Evolutionary conservation across 139 green algal species (phyloP).

Genomic region (Chlamydomonas incerta): DNA sequence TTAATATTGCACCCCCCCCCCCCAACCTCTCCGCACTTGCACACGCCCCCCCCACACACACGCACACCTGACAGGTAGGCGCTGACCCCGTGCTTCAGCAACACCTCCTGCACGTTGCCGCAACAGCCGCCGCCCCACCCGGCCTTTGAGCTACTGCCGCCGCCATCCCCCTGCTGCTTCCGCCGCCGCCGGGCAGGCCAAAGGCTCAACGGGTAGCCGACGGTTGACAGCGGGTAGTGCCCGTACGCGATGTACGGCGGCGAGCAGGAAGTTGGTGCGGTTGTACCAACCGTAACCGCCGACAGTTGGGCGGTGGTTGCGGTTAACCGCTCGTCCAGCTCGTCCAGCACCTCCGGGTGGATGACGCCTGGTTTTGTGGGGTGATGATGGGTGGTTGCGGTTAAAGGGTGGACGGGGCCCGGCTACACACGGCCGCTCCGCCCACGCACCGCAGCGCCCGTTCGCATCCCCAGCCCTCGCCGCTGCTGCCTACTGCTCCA

Average conservation of each 20-base stretch:
- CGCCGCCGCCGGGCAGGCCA: not conserved
- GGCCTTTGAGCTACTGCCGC: not conserved
- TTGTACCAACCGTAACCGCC: no score
- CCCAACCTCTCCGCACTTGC: no score
- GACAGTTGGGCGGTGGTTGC: not conserved
- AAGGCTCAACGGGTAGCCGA: not conserved
- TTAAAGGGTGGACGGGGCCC: no score
- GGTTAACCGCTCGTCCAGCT: not conserved
- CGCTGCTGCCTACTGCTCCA: not conserved
- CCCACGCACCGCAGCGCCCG: no score
- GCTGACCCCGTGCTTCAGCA: not conserved
- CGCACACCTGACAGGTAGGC: constrained; percentile 7
- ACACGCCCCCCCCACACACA: no score
- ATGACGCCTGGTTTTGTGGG: not conserved
- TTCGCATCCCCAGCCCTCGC: not conserved
- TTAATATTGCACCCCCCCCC: no score
- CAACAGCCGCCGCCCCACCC: not conserved
- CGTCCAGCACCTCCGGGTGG: not conserved
- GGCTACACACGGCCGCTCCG: no score
- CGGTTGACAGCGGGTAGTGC: constrained; percentile 25
- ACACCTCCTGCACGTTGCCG: not conserved
- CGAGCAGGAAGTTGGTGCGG: not conserved
- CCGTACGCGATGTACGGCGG: constrained; percentile 36
- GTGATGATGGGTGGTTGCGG: no score
- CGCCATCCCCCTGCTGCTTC: not conserved